Percentiles rank a stretch among this genome's conserved stretches.
phyloP scores from a whole-genome alignment of 2,329 filamentous ascomycete genomes.

The Colletotrichum sp. region DNA sequence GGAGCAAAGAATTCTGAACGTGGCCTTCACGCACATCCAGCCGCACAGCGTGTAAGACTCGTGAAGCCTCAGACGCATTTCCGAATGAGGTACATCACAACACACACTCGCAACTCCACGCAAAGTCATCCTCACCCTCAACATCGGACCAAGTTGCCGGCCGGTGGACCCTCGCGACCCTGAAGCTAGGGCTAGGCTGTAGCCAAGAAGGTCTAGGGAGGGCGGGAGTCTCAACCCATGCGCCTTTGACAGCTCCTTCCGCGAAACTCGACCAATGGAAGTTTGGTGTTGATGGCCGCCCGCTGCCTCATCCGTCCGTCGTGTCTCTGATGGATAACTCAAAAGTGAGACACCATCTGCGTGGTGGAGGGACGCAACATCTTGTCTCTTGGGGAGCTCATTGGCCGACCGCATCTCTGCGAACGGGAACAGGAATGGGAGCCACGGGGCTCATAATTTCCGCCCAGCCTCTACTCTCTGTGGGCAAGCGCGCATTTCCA shows the following conservation, averaged over 20 bases:
- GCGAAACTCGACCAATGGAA: not conserved
- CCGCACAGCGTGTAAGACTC: not conserved
- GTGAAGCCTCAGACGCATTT: not conserved
- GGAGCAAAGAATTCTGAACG: not conserved
- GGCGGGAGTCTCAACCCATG: constrained; percentile 8
- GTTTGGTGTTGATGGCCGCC: not conserved
- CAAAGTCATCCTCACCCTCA: not conserved
- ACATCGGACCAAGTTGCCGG: not conserved
- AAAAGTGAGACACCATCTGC: constrained; percentile 6
- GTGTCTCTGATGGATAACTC: not conserved
- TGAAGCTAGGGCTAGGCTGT: constrained; percentile 1
- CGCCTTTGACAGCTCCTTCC: constrained; percentile 6
- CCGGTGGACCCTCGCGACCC: not conserved
- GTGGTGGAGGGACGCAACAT: not conserved
- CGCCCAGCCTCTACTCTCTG: not conserved
- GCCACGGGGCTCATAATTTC: not conserved
- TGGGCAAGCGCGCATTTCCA: not conserved
- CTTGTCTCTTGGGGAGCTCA: not conserved
- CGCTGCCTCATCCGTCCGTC: not conserved
- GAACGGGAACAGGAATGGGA: constrained; percentile 4
- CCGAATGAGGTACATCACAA: not conserved
- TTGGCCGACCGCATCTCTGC: constrained; percentile 12
- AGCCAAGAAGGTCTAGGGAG: constrained; percentile 2
- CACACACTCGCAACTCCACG: not conserved
- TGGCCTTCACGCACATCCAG: not conserved